Conservation (phyloP, 306 rosid species). For the Glycine soja region DNA sequence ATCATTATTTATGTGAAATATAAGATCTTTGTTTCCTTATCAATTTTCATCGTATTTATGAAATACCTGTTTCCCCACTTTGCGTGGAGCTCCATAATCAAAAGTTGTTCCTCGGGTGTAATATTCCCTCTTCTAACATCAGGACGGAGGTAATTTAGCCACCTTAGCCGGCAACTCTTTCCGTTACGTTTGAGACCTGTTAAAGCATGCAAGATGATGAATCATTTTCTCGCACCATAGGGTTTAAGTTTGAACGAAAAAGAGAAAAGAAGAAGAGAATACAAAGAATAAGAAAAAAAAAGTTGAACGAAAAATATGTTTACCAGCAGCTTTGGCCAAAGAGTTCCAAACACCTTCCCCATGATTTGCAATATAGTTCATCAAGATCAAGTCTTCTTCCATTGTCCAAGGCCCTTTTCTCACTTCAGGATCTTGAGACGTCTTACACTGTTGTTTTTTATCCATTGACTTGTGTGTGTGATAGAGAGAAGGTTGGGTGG, state of each 20-base stretch:
- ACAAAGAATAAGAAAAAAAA: background rate
- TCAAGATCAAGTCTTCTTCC: constrained; percentile 94
- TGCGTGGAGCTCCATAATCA: constrained; percentile 96
- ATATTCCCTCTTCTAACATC: constrained; percentile 97
- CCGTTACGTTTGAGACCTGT: constrained; percentile 95
- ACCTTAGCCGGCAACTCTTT: constrained; percentile 94
- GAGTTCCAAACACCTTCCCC: constrained; percentile 99
- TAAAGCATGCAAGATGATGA: background rate
- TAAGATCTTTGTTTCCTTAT: background rate
- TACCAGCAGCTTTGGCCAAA: constrained; percentile 97
- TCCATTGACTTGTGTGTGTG: constrained; percentile 54
- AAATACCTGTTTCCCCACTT: constrained; percentile 97
- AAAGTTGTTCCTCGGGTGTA: constrained; percentile 88
- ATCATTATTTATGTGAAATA: background rate
- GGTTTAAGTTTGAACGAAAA: background rate
- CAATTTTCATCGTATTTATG: background rate
- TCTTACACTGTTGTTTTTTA: constrained; percentile 59
- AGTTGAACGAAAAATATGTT: background rate
- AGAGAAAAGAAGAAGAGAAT: background rate
- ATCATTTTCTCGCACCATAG: constrained; percentile 20
- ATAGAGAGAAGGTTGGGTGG: background rate
- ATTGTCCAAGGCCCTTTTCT: constrained; percentile 99
- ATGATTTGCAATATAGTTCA: constrained; percentile 93
- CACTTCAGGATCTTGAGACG: constrained; percentile 84
- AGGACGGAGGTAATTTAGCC: constrained; percentile 98